phyloP scores from a whole-genome alignment of 2,329 filamentous ascomycete species.

The Fusarium floridanum region DNA sequence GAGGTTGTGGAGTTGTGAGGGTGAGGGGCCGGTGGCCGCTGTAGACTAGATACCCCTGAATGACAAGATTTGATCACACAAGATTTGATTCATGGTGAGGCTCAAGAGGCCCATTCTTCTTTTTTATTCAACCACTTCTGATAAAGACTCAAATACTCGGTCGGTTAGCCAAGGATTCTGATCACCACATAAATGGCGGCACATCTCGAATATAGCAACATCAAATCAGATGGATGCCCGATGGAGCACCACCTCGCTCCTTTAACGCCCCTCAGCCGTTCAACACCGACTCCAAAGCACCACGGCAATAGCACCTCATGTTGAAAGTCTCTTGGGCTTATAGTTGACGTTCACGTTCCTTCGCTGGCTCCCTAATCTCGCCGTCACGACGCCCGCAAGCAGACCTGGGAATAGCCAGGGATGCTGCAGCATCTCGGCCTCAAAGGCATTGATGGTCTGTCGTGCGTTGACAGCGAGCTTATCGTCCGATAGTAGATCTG shows the following conservation, averaged over 20 bases:
- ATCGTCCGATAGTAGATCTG: slow-evolving; percentile 75
- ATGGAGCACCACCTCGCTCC: background rate
- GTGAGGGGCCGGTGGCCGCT: slow-evolving; percentile 41
- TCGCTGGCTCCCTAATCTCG: slow-evolving; percentile 74
- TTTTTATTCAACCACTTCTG: background rate
- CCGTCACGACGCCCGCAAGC: slow-evolving; percentile 80
- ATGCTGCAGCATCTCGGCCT: slow-evolving; percentile 91
- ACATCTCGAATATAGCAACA: background rate
- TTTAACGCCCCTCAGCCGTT: slow-evolving; percentile 18
- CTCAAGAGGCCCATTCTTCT: background rate
- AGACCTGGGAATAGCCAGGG: slow-evolving; percentile 91
- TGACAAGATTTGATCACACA: slow-evolving; percentile 40
- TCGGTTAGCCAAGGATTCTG: background rate
- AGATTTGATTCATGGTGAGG: background rate
- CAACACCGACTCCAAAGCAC: background rate
- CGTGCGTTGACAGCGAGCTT: slow-evolving; percentile 74
- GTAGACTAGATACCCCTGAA: slow-evolving; percentile 60
- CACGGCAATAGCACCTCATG: slow-evolving; percentile 16
- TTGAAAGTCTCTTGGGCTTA: slow-evolving; percentile 40
- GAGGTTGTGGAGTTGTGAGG: slow-evolving; percentile 22
- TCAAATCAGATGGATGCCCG: background rate
- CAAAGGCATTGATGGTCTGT: slow-evolving; percentile 86
- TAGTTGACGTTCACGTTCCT: slow-evolving; percentile 47
- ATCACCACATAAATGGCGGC: background rate
- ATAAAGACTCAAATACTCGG: background rate